Base-by-base conservation (phyloP, 1,139 yeast genomes). In the Debaryomyces sp. region DNA sequence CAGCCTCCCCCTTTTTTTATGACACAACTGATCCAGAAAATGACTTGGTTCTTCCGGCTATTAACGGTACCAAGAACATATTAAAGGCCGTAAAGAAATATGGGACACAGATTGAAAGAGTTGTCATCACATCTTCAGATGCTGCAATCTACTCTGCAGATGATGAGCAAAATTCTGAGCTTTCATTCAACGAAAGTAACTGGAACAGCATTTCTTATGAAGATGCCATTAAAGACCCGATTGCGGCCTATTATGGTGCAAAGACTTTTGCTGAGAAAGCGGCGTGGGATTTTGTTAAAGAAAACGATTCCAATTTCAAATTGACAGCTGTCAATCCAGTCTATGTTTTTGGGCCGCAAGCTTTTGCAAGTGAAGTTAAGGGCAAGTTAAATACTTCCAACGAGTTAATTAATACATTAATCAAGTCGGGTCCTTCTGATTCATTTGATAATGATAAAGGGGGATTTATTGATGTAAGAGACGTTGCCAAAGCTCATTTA, bases 241-340 rank as follows among this genome's bases (percentile, higher is more conserved):
- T 72, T 32, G 60, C 68, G n/a, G 77, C 75, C 4, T 72, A 73
- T 52, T 71, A 71, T 49, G 76, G 73, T 1, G 71, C 75, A 21
- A 73, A 73, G 49, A 54, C 75, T 3, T 68, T 70, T 54, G 75
- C 77, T 6, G 77, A 73, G 52, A 69, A 68, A 50, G 57, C 58
- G 27, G 75, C 75, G 1, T 71, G 77, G 77, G 65, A 70, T 23
- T 68, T 65, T 46, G 46, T 63, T 6, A 52, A 56, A 35, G 48
- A 52, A 7, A 59, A 68, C 32, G 66, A 67, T 4, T 77, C 80
- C 10, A 63, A 61, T 23, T 82, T 81, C 56, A 64, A 64, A 6
- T 56, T 82, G 26, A 61, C 77, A 8, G 68, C 77, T 1, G 73
- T 81, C 6, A 74, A 72, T 50, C 85, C 86, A n/a, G 75, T 73